A percentile compares a stretch with the other conserved stretches of the same genome.
phyloP scores from a whole-genome alignment of 2,329 filamentous ascomycete genomes.

The Erysiphe neolycopersici region DNA sequence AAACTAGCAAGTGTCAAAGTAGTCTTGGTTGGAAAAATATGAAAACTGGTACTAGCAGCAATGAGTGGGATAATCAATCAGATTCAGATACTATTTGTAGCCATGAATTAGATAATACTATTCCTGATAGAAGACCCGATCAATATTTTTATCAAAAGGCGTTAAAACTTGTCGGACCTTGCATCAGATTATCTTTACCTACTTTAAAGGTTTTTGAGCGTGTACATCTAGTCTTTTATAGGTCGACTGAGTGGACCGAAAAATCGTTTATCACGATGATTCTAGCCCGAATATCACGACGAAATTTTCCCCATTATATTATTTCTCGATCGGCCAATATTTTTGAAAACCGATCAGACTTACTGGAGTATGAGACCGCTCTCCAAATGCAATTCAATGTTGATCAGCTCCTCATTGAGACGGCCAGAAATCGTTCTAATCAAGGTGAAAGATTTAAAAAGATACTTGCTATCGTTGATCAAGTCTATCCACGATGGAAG shows the following conservation, averaged over 20 bases:
- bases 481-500: constrained; percentile 60
- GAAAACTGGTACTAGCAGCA: constrained; percentile 21
- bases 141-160: constrained; percentile 56
- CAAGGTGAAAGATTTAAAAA: constrained; percentile 23
- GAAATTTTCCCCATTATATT: constrained; percentile 74
- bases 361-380: constrained; percentile 76
- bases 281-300: constrained; percentile 61
- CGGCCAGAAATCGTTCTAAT: constrained; percentile 36
- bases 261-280: constrained; percentile 92
- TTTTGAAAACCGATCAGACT: constrained; percentile 44
- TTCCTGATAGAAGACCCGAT: constrained; percentile 29
- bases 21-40: constrained; percentile 46
- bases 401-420: constrained; percentile 59
- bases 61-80: background rate
- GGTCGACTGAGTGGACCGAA: constrained; percentile 90
- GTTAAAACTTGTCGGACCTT: constrained; percentile 49
- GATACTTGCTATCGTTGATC: constrained; percentile 48
- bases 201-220: constrained; percentile 68
- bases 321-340: constrained; percentile 78
- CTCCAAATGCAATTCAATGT: constrained; percentile 58
- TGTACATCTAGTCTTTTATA: constrained; percentile 86
- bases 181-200: constrained; percentile 49
- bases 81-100: constrained; percentile 10
- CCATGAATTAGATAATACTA: constrained; percentile 2
- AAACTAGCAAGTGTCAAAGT: constrained; percentile 45